These are phyloP conservation scores for Ophidiomyces ophidiicola DNA, from an alignment of 2,329 filamentous ascomycete genomes.

Conservation along the genomic window DNA sequence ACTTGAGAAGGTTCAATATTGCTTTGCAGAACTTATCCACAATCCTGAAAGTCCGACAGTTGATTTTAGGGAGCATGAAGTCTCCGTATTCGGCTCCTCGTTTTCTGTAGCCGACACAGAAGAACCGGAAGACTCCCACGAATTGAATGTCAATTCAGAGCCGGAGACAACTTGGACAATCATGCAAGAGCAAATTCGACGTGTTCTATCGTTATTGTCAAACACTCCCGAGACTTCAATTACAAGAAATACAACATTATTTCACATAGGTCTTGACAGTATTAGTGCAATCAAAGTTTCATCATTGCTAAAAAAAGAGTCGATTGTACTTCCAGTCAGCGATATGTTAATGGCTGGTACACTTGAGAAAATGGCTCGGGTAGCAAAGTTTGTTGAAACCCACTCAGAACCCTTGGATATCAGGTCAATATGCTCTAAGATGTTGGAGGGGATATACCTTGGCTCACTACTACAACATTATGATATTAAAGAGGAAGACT, in stretches of 20 bases:
- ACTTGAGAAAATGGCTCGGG: conserved; percentile 49
- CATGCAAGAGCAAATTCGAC: conserved; percentile 32
- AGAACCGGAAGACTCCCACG: background rate
- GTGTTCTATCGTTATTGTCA: conserved; percentile 46
- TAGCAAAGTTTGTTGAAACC: conserved; percentile 18
- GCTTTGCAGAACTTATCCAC: conserved; percentile 46
- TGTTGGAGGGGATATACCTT: conserved; percentile 23
- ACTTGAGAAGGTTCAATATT: conserved; percentile 46
- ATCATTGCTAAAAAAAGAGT: conserved; percentile 51
- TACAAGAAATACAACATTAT: conserved; percentile 51
- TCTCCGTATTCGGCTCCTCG: conserved; percentile 54
- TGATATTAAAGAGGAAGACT: conserved; percentile 33
- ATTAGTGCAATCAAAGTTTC: conserved; percentile 81
- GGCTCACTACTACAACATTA: conserved; percentile 26
- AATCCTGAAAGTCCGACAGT: conserved; percentile 42
- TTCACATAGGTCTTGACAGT: conserved; percentile 79
- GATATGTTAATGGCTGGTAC: conserved; percentile 57
- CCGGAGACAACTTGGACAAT: conserved; percentile 20
- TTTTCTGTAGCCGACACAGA: conserved; percentile 15
- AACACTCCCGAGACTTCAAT: conserved; percentile 49
- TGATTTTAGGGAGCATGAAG: conserved; percentile 38
- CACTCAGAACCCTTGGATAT: conserved; percentile 13
- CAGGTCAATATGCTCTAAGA: conserved; percentile 15
- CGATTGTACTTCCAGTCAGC: conserved; percentile 53
- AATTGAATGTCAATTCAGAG: background rate